phyloP scores from a whole-genome alignment of 306 rosid genomes.

The Datisca glomerata region DNA sequence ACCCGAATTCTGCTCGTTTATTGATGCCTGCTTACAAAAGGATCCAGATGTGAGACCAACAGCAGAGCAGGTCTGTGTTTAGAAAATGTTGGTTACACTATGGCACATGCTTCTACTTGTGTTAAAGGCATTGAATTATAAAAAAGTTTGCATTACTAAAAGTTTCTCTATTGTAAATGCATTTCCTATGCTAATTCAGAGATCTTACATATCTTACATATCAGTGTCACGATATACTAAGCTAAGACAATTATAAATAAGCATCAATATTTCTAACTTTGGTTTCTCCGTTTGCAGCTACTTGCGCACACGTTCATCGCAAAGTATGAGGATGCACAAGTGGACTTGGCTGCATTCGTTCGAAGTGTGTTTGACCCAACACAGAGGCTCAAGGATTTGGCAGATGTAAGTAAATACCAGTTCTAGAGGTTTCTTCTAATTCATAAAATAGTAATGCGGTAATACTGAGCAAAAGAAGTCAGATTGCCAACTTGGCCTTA shows the following conservation, averaged over 20 bases:
- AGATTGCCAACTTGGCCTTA: too few relatives aligned
- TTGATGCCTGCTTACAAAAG: constrained; percentile 84
- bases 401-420: constrained; percentile 57
- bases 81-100: constrained; percentile 3
- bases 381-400: constrained; percentile 91
- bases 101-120: neutral
- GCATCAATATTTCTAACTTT: constrained; percentile 16
- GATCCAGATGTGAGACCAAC: constrained; percentile 85
- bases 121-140: neutral
- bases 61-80: constrained; percentile 68
- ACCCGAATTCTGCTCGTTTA: constrained; percentile 79
- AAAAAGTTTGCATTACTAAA: too few relatives aligned
- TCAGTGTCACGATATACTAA: too few relatives aligned
- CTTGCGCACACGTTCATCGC: constrained; percentile 77
- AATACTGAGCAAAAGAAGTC: too few relatives aligned
- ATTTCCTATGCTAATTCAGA: neutral
- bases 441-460: too few relatives aligned
- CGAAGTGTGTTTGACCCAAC: constrained; percentile 82
- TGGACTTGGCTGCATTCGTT: constrained; percentile 71
- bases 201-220: neutral
- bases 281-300: constrained; percentile 45
- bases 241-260: too few relatives aligned
- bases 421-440: neutral
- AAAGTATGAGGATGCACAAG: constrained; percentile 38
- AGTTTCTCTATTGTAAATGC: neutral